These are phyloP conservation scores for Boletellus emodensis DNA, from an alignment of 768 basidiomycete species.

Conservation along the genomic window DNA sequence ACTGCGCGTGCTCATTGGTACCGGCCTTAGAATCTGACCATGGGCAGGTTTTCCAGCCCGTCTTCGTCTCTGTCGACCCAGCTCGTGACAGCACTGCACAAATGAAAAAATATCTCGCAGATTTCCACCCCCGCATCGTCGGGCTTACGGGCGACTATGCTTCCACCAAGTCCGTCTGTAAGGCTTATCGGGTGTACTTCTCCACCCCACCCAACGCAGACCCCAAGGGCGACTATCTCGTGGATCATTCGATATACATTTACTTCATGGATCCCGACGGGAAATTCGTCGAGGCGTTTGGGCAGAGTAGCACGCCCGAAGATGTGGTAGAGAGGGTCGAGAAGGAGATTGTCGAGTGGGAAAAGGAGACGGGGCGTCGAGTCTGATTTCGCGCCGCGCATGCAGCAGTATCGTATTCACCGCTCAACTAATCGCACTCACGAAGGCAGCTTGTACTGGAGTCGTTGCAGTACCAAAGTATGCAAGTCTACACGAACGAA, in stretches of 20 bases:
- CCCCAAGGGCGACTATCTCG: constrained; percentile 90
- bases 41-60: constrained; percentile 73
- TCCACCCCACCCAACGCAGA: constrained; percentile 89
- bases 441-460: constrained; percentile 1
- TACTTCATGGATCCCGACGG: constrained; percentile 97
- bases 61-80: constrained; percentile 97
- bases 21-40: constrained; percentile 55
- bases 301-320: constrained; percentile 67
- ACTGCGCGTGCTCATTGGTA: constrained; percentile 6
- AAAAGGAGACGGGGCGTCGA: constrained; percentile 32
- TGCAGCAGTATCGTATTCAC: not conserved
- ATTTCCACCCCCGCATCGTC: constrained; percentile 89
- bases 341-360: constrained; percentile 46
- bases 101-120: constrained; percentile 62
- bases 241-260: constrained; percentile 95
- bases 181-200: constrained; percentile 97
- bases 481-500: constrained; percentile 10
- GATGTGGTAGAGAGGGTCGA: constrained; percentile 64
- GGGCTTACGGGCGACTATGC: constrained; percentile 88
- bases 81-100: constrained; percentile 73
- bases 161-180: constrained; percentile 83
- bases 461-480: not conserved
- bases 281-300: constrained; percentile 94
- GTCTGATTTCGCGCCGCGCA: constrained; percentile 17
- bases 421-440: constrained; percentile 17